Percentiles rank a stretch among this genome's conserved stretches.
phyloP scores from a whole-genome alignment of 2,329 filamentous ascomycete genomes.

The Penicillium sp. region DNA sequence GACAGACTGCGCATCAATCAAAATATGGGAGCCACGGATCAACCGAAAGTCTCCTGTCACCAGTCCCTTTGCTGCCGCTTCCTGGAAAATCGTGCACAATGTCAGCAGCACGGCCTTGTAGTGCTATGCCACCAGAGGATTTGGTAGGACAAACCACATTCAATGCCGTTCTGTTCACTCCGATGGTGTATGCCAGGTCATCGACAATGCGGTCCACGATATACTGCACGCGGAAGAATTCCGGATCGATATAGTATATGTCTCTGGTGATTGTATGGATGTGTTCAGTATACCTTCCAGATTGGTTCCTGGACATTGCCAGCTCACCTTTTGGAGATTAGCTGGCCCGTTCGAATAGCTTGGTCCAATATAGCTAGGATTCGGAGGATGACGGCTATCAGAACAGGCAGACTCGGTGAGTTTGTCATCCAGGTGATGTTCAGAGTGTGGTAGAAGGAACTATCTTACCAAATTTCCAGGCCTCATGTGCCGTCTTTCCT shows the following conservation, averaged over 20 bases:
- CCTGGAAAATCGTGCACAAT: conserved; percentile 28
- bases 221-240: conserved; percentile 57
- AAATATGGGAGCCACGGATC: conserved; percentile 19
- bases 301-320: background rate
- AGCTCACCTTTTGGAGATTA: conserved; percentile 58
- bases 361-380: conserved; percentile 58
- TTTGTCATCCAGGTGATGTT: background rate
- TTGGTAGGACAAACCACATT: conserved; percentile 53
- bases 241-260: conserved; percentile 63
- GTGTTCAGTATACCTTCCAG: background rate
- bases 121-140: background rate
- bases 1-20: conserved; percentile 42
- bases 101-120: background rate
- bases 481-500: conserved; percentile 55
- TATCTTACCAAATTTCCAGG: conserved; percentile 51
- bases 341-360: conserved; percentile 48
- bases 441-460: background rate
- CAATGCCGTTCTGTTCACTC: conserved; percentile 54
- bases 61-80: conserved; percentile 47
- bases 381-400: conserved; percentile 54
- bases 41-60: conserved; percentile 38
- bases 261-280: conserved; percentile 47
- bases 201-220: conserved; percentile 61
- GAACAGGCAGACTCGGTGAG: conserved; percentile 12
- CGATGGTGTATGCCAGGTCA: conserved; percentile 61